Evolutionary conservation across 768 basidiomycete genomes (phyloP), one percentile per base, ranked within the genome.

Genomic region (Tulasnella sp.): DNA sequence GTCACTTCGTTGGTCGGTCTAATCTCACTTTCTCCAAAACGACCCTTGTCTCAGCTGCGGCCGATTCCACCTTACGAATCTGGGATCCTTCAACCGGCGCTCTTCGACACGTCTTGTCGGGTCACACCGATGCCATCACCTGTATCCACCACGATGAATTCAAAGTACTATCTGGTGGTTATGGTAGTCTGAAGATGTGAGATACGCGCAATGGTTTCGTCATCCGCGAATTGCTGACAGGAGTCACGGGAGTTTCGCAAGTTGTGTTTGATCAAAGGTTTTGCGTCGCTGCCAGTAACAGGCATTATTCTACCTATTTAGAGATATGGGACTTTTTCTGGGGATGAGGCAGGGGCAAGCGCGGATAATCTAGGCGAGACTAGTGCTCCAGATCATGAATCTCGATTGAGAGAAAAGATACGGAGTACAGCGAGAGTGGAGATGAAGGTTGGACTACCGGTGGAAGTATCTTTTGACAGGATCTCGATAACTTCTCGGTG

Each of bases 121-220:
- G 87, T 1, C 93, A 98, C 64, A 84, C 83, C 5, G 93, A 91
- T 19, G 91, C 93, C n/a, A 98, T 99, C 58, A 98, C 95, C 15
- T 99, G 93, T 68, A 96, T 98, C 73, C 90, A 93, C 65, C 91
- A 95, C 58, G 93, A 98, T 64, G 92, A 98, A 63, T 89, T 87
- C 71, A 96, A 95, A 63, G 88, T 98, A 39, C 74, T 99, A 25
- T 88, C 84, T 60, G 93, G 93, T 10, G 87, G 84, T 12, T 93
- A 98, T 58, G 95, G 95, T 13, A 89, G 86, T 53, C 72, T 99
- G 59, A 96, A 96, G 72, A 86, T 98, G 81, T 99, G 95, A 93
- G 86, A 96, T 63, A 74, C 93, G 54, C 70, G 81, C 32, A 86
- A 91, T 49, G 95, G 93, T 19, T 73, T 75, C 0, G 80, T 87